Evolutionary conservation across 2,329 filamentous ascomycete species (phyloP).

Genomic region (Aureobasidium sp.): DNA sequence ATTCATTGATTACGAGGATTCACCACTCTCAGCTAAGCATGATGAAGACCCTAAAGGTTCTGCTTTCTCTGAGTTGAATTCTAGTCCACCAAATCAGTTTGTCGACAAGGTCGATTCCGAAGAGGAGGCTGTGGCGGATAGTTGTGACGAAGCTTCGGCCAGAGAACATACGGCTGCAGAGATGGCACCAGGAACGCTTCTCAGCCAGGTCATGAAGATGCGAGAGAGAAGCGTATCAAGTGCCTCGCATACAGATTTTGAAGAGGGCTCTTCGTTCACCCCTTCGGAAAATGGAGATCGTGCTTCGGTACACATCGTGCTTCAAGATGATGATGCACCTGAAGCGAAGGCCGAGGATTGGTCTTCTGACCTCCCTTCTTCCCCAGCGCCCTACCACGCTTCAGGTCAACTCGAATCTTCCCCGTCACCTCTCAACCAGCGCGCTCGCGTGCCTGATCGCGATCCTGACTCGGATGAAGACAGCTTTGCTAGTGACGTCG

Average conservation of each 20-base stretch:
- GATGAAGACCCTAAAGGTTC: not conserved
- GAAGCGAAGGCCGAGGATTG: conserved; percentile 13
- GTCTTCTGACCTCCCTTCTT: not conserved
- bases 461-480: conserved; percentile 8
- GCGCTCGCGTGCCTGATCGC: not conserved
- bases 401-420: not conserved
- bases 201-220: conserved; percentile 27
- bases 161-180: not conserved
- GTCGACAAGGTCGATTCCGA: not conserved
- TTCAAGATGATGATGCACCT: conserved; percentile 24
- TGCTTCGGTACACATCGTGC: conserved; percentile 31
- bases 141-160: not conserved
- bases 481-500: conserved; percentile 12
- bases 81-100: not conserved
- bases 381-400: not conserved
- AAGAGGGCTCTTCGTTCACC: conserved; percentile 21
- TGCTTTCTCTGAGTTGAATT: not conserved
- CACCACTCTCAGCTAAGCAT: not conserved
- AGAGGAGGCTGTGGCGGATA: not conserved
- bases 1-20: not conserved
- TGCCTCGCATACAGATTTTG: conserved; percentile 26
- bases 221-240: conserved; percentile 26
- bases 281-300: conserved; percentile 20
- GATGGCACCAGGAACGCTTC: conserved; percentile 5
- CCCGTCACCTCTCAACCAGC: not conserved